phyloP scores from a whole-genome alignment of 164 flowering plant species.

The Kingdonia uniflora region DNA sequence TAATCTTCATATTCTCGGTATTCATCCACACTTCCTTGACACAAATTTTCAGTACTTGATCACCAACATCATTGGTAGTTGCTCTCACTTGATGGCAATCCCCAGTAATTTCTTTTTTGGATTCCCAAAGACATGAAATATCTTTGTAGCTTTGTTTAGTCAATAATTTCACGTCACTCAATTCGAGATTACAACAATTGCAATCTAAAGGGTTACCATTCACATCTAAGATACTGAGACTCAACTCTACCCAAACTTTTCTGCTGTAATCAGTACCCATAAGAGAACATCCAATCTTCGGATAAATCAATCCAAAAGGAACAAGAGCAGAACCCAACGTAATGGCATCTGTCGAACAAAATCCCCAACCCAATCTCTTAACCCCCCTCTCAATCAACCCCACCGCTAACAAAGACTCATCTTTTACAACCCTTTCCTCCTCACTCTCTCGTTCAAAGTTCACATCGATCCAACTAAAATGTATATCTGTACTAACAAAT shows the following conservation, averaged over 20 bases:
- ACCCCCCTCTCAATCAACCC: constrained; percentile 29
- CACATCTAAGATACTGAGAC: constrained; percentile 61
- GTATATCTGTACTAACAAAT: constrained; percentile 48
- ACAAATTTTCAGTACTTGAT: constrained; percentile 21
- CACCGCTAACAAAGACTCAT: constrained; percentile 6
- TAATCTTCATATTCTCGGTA: constrained; percentile 18
- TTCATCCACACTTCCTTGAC: constrained; percentile 39
- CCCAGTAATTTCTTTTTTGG: constrained; percentile 8
- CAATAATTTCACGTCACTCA: constrained; percentile 22
- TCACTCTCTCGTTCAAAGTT: constrained; percentile 14
- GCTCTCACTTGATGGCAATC: constrained; percentile 9
- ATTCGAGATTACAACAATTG: constrained; percentile 61
- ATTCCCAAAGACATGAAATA: constrained; percentile 8
- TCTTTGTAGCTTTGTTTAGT: constrained; percentile 6
- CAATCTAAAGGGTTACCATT: constrained; percentile 62
- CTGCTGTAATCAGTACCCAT: constrained; percentile 7
- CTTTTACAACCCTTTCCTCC: constrained; percentile 6
- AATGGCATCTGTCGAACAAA: constrained; percentile 54
- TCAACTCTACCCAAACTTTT: constrained; percentile 29
- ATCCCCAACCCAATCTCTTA: constrained; percentile 72
- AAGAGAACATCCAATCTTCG: constrained; percentile 42
- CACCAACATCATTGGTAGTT: constrained; percentile 19
- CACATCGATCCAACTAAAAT: constrained; percentile 69
- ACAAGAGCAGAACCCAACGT: constrained; percentile 62
- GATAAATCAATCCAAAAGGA: constrained; percentile 83